phyloP scores from a whole-genome alignment of 805 yeast genomes.

The Metschnikowia baotianmanensis region DNA sequence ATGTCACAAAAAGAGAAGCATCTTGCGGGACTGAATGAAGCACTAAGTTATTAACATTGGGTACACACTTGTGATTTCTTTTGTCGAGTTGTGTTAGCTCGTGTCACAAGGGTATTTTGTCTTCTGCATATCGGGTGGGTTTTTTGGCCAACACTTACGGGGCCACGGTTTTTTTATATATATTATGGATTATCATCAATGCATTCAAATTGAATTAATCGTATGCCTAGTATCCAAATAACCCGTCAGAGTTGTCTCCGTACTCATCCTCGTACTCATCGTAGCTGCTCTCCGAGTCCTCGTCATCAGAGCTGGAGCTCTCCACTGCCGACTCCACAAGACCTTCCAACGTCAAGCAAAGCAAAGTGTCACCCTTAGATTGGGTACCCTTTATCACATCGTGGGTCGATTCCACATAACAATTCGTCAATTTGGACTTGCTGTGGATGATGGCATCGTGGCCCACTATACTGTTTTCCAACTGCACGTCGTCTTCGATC shows the following conservation, averaged over 20 bases:
- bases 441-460: slow-evolving; percentile 57
- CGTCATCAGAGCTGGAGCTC: slow-evolving; percentile 44
- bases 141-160: background rate
- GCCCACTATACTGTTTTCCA: slow-evolving; percentile 90
- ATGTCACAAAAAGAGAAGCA: background rate
- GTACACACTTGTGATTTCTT: no score
- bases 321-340: slow-evolving; percentile 35
- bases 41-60: background rate
- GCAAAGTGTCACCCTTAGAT: slow-evolving; percentile 59
- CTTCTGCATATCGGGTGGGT: no score
- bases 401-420: slow-evolving; percentile 82
- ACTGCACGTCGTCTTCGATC: slow-evolving; percentile 72
- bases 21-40: background rate
- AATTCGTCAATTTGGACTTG: slow-evolving; percentile 68
- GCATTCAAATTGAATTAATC: slow-evolving; percentile 7
- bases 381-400: slow-evolving; percentile 56
- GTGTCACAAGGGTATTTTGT: no score
- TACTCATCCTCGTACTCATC: slow-evolving; percentile 50
- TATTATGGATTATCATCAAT: slow-evolving; percentile 7
- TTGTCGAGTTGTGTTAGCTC: no score
- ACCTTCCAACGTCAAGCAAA: slow-evolving; percentile 42
- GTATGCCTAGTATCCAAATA: slow-evolving; percentile 38
- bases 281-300: slow-evolving; percentile 31
- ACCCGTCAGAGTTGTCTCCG: slow-evolving; percentile 57
- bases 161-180: background rate